Evolutionary conservation across 768 basidiomycete species (phyloP).

Genomic region (Crucibulum laeve): DNA sequence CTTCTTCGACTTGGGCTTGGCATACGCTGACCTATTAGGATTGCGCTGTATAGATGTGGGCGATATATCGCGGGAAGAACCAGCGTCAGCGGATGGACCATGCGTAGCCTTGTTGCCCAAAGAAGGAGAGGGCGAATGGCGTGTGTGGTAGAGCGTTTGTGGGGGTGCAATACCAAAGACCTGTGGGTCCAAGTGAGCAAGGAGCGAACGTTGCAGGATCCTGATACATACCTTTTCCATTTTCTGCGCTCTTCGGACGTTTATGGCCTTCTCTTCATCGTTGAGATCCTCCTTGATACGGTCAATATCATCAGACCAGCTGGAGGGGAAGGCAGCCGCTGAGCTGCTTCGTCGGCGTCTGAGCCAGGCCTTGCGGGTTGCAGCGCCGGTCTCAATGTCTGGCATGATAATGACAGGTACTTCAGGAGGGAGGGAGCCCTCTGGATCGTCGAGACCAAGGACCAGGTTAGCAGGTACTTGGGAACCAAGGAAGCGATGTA

Average conservation of each 20-base stretch:
- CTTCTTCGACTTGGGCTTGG: conserved; percentile 37
- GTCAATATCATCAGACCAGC: conserved; percentile 54
- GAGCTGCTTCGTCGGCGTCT: conserved; percentile 52
- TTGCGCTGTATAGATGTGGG: conserved; percentile 26
- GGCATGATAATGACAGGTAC: conserved; percentile 13
- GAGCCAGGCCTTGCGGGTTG: conserved; percentile 35
- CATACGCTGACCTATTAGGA: conserved; percentile 47
- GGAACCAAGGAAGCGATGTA: conserved; percentile 85
- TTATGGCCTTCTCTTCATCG: conserved; percentile 71
- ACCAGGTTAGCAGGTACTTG: conserved; percentile 70
- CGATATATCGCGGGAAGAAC: conserved; percentile 1
- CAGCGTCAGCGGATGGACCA: conserved; percentile 13
- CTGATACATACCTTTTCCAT: conserved; percentile 71
- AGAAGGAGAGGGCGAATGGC: conserved; percentile 38
- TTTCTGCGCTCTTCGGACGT: conserved; percentile 76
- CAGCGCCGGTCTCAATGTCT: conserved; percentile 21
- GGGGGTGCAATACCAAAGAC: conserved; percentile 82
- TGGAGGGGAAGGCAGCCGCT: conserved; percentile 38
- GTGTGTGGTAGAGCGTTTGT: conserved; percentile 72
- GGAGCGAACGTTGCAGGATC: neutral
- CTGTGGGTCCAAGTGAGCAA: conserved; percentile 14
- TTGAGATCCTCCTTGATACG: conserved; percentile 67
- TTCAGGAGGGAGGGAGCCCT: conserved; percentile 20
- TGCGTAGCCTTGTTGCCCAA: conserved; percentile 8
- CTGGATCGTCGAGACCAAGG: conserved; percentile 38